A percentile compares a stretch with the other conserved stretches of the same genome.
Evolutionary conservation across 495 filamentous ascomycete genomes (phyloP).

Genomic region (Hamigera avellanea): DNA sequence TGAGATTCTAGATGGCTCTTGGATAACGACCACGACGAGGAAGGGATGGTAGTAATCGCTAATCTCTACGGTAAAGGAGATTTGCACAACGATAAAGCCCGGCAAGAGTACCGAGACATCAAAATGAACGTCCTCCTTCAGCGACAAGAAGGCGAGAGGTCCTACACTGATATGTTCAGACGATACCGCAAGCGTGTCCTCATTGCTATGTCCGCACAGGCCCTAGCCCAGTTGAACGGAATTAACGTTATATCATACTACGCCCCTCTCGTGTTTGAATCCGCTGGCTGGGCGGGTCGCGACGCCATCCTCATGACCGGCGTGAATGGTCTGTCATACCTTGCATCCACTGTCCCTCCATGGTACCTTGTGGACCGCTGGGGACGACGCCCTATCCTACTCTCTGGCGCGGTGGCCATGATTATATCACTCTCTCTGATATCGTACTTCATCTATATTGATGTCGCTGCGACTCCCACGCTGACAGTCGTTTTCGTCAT

Average conservation of each 20-base stretch:
- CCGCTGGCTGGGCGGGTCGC: slow-evolving; percentile 84
- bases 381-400: slow-evolving; percentile 81
- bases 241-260: slow-evolving; percentile 99
- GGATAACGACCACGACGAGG: slow-evolving; percentile 96
- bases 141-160: slow-evolving; percentile 86
- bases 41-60: slow-evolving; percentile 94
- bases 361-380: slow-evolving; percentile 96
- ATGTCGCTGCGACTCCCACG: slow-evolving; percentile 61
- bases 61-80: slow-evolving; percentile 95
- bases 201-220: slow-evolving; percentile 98
- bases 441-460: slow-evolving; percentile 90
- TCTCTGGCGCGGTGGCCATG: slow-evolving; percentile 89
- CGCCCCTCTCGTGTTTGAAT: slow-evolving; percentile 90
- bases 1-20: slow-evolving; percentile 65
- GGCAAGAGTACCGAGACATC: slow-evolving; percentile 94
- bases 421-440: slow-evolving; percentile 79
- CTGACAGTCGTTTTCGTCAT: slow-evolving; percentile 92
- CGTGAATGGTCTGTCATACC: slow-evolving; percentile 86
- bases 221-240: slow-evolving; percentile 89
- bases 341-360: slow-evolving; percentile 82
- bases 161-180: slow-evolving; percentile 89
- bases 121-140: slow-evolving; percentile 93
- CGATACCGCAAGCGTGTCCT: slow-evolving; percentile 86
- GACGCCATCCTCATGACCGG: slow-evolving; percentile 94
- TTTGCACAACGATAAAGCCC: slow-evolving; percentile 79